Base-by-base conservation (phyloP, 345 rosid genomes). In the Abelmoschus esculentus region DNA sequence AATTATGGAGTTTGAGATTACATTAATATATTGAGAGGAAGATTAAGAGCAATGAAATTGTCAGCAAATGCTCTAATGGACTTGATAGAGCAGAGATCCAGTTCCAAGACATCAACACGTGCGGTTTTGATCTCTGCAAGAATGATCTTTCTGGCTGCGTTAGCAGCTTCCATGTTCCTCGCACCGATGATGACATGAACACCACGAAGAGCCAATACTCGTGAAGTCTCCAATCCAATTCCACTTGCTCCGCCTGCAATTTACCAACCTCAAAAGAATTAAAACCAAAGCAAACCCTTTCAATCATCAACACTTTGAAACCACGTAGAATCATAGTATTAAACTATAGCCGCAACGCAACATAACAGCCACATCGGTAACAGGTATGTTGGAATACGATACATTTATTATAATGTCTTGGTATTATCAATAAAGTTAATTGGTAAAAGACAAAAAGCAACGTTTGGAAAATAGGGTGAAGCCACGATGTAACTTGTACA, bases 201-300 rank as follows among this genome's bases (percentile, higher is more conserved):
- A 70, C 79, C 79, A 5, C 83, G 81, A 60, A 79, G 72, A 73
- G 89, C 91, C 74, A 95, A 58, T 11, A 95, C 96, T 83, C 96
- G 83, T 71, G 93, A 85, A 14, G 99, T 86, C 80, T 95, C 99
- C 61, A 89, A 71, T 22, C 99, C 99, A 52, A 95, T 95, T 66
- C 97, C 97, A 71, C 90, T 83, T 15, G 96, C 91, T 60, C 97
- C 98, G 67, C 99, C 97, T 93, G 76, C 62, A 69, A 14, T 31
- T 38, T 7, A 32, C 15, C 9, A 1, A 1, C 18, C 18, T 13
- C 22, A n/a, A n/a, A 50, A 6, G 15, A n/a, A 5, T 34, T 34
- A 34, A 34, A 34, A 6, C 40, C 7, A 18, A 53, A 53, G 6
- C 2, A 53, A 53, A 17, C 5, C 36, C 9, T 17, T 13, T 29